A percentile compares a stretch with the other conserved stretches of the same genome.
Conservation (phyloP, 768 basidiomycete genomes). For the Tephrocybe rancida region DNA sequence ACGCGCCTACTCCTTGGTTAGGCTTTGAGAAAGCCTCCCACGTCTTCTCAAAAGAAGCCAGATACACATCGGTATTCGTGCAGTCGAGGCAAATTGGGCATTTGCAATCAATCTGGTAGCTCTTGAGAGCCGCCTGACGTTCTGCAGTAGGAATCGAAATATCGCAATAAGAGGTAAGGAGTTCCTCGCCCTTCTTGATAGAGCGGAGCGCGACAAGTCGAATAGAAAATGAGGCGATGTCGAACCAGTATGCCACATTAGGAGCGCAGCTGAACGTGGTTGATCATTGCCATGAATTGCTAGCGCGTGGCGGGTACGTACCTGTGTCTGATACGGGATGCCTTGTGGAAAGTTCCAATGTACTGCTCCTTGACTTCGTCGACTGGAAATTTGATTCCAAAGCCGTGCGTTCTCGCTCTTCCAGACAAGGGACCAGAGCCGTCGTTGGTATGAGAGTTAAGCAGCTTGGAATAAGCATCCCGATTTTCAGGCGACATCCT, state of each 20-base stretch:
- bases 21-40: no score
- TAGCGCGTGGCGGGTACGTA: background rate
- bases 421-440: background rate
- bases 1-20: no score
- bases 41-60: no score
- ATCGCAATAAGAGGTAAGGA: constrained; percentile 29
- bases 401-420: background rate
- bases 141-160: constrained; percentile 11
- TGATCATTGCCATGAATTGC: background rate
- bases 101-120: constrained; percentile 34
- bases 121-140: constrained; percentile 26
- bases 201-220: constrained; percentile 27
- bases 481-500: background rate
- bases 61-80: no score
- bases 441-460: background rate
- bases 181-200: constrained; percentile 34
- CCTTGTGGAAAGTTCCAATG: background rate
- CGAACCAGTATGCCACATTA: constrained; percentile 23
- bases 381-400: background rate
- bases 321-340: background rate
- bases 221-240: constrained; percentile 27
- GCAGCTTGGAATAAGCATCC: background rate
- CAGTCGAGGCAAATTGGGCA: constrained; percentile 31
- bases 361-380: background rate
- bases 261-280: constrained; percentile 23